Evolutionary conservation across 164 flowering plant genomes (phyloP).

Genomic region (Santalum album): DNA sequence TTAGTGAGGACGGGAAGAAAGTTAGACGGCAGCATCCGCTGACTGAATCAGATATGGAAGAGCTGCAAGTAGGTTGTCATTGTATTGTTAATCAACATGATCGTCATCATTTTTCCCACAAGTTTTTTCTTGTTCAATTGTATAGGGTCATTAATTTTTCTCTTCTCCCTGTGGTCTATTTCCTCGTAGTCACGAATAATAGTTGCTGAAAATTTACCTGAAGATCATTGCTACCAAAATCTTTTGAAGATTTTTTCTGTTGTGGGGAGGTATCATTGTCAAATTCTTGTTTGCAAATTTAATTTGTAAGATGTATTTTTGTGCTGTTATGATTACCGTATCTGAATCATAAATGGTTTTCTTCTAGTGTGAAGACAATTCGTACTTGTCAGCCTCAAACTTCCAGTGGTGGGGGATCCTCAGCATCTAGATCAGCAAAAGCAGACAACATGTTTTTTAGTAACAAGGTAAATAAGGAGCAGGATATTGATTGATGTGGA

Average conservation of each 20-base stretch:
- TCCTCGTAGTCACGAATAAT: not conserved
- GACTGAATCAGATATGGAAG: not conserved
- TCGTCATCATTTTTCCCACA: not conserved
- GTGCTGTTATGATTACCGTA: not conserved
- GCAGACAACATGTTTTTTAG: conserved; percentile 43
- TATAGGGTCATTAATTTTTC: not conserved
- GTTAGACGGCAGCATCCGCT: not conserved
- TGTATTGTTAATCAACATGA: too few species aligned
- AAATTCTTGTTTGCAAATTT: not conserved
- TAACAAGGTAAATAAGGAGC: conserved; percentile 55
- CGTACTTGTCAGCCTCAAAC: conserved; percentile 90
- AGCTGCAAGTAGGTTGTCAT: not conserved
- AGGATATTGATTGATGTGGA: too few species aligned
- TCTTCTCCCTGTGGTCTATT: not conserved
- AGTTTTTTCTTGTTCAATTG: not conserved
- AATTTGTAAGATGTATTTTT: not conserved
- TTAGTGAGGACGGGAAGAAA: not conserved
- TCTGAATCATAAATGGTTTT: not conserved
- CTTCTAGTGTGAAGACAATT: conserved; percentile 72
- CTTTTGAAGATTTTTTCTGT: not conserved
- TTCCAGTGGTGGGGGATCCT: conserved; percentile 46
- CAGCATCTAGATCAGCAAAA: conserved; percentile 64
- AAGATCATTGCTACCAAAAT: not conserved
- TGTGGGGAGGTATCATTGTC: not conserved
- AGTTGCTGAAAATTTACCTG: not conserved